Base-by-base conservation (phyloP, 2,329 filamentous ascomycete species). In the Diaporthe vexans region DNA sequence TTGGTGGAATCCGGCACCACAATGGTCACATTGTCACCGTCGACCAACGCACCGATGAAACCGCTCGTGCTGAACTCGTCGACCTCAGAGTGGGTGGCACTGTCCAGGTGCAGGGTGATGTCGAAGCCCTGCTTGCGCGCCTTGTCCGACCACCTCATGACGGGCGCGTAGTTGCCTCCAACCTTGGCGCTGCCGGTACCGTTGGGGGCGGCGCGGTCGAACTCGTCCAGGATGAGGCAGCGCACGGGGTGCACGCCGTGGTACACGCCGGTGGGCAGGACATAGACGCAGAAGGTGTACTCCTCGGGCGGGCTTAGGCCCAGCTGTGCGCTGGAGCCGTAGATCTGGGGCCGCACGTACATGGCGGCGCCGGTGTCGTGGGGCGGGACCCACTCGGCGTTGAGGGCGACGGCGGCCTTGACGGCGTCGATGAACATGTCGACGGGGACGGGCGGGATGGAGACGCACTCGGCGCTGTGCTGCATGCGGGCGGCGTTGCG, bases 61-160 rank as follows among this genome's bases (percentile, higher is more conserved):
- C 95, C 96, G 76, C 93, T 95, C 0, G 97, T 98, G 78, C 94
- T 97, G 82, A 98, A 99, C 88, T 99, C 96, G 80, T 99, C 96
- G 76, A 99, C 91, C 82, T 97, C 95, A 75, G 91, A 93, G 78
- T 95, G 90, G 13, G 91, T 94, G 80, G 92, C 92, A 82, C 94
- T 97, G 84, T 98, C 97, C 72, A 98, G 86, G 82, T 98, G 96
- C 80, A 98, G 87, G 2, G 96, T 98, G 80, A 98, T 98, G n/a
- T 94, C 95, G 81, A 90, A 98, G 43, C 96, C 96, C 75, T 94
- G 90, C 24, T 87, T 86, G 74, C 93, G 87, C 0, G 97, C 96
- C 80, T 90, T 92, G 79, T 97, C 95, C 81, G 94, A 97, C 89
- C 94, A 95, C 73, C 94, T 89, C 80, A 98, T 85, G 7, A 98